These are phyloP conservation scores for Keithomyces neogunnii DNA, from an alignment of 2,329 filamentous ascomycete species.

Conservation along the genomic window DNA sequence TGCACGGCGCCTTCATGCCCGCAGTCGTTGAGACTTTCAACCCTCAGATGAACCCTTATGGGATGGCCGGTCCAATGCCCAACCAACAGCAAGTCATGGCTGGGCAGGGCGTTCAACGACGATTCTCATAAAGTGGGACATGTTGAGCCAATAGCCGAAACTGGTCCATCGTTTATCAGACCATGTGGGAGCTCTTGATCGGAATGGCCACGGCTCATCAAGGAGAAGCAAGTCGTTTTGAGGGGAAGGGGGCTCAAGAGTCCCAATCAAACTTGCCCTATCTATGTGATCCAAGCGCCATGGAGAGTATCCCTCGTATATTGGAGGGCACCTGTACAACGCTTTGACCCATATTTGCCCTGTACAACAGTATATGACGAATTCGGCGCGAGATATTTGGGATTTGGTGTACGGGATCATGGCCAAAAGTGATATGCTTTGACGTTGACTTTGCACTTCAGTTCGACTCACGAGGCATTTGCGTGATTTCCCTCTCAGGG, in stretches of 20 bases:
- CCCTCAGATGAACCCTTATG: conserved; percentile 50
- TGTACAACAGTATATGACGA: conserved; percentile 20
- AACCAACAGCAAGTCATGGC: conserved; percentile 45
- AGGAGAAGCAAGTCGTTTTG: neutral
- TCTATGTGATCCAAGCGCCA: neutral
- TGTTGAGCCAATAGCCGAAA: neutral
- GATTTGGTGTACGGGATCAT: neutral
- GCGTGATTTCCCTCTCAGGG: conserved; percentile 1
- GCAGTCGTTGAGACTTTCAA: conserved; percentile 47
- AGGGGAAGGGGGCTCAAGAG: neutral
- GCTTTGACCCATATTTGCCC: conserved; percentile 9
- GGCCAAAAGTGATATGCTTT: neutral
- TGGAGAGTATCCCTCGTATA: neutral
- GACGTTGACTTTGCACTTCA: neutral
- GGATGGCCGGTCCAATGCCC: conserved; percentile 44
- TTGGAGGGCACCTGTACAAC: neutral
- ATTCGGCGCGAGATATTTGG: conserved; percentile 11
- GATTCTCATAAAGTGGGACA: conserved; percentile 42
- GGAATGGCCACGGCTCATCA: too few relatives aligned
- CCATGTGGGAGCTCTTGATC: neutral
- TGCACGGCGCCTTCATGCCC: conserved; percentile 50
- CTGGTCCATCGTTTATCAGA: neutral
- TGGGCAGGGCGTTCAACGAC: conserved; percentile 45
- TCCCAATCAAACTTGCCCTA: neutral
- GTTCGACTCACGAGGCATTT: neutral